A percentile compares a stretch with the other conserved stretches of the same genome.
Evolutionary conservation across 345 rosid species (phyloP).

Genomic region (Microcos paniculata): DNA sequence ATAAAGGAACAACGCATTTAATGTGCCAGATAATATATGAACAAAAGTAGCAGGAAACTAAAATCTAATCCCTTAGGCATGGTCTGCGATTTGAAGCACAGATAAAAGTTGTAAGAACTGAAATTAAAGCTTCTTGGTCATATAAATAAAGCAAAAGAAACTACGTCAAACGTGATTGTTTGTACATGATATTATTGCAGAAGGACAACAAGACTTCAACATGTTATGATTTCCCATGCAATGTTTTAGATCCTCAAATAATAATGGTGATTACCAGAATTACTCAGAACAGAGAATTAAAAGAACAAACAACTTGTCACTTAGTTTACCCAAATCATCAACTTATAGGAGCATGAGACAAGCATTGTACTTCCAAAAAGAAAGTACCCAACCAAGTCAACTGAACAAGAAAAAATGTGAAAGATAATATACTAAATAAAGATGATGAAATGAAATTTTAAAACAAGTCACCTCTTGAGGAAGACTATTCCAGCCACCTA

Average conservation of each 20-base stretch:
- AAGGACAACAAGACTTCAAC: conserved; percentile 2
- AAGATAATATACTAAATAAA: neutral
- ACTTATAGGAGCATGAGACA: conserved; percentile 8
- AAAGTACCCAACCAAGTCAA: neutral
- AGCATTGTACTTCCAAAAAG: neutral
- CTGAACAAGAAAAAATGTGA: neutral
- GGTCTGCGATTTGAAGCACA: neutral
- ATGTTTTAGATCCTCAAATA: neutral
- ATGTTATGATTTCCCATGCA: neutral
- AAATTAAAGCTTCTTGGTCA: neutral
- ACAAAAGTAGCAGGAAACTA: no score
- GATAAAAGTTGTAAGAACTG: neutral
- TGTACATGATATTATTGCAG: neutral
- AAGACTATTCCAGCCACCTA: conserved; percentile 80
- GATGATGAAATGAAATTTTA: neutral
- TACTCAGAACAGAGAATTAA: neutral
- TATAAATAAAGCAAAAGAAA: neutral
- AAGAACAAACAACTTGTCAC: conserved; percentile 10
- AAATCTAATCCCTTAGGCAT: no score
- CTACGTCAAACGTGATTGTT: neutral
- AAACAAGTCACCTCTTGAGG: conserved; percentile 65
- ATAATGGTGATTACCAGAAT: neutral
- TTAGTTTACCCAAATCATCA: conserved; percentile 1
- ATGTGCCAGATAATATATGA: no score
- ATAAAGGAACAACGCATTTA: neutral